Evolutionary conservation across 1,284 basidiomycete genomes (phyloP), one percentile per base, ranked within the genome.

Genomic region (Boletus mariae): DNA sequence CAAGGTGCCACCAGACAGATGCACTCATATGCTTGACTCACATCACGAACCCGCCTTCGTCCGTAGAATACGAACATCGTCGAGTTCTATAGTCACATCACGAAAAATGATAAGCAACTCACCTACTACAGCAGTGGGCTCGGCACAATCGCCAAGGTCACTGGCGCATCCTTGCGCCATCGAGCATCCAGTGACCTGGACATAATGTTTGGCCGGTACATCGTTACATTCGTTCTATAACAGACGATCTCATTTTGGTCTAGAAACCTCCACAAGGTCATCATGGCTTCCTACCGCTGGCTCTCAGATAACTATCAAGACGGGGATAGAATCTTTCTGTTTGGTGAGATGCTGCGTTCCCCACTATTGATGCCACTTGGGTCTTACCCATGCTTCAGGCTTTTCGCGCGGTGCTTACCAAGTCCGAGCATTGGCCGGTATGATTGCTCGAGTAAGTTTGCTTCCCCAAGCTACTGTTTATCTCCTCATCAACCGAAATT

Each of bases 351-450:
- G 8, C 17, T n/a, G 29, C 28, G 5, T 26, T 17, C 23, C 4
- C 6, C 44, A 26, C 15, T 40, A 13, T 20, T 15, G 37, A 31
- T 1, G 3, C 12, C 8, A 13, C 6, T 0, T 8, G 26, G 25
- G 4, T 47, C 55, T 59, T 9, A 61, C n/a, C 12, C 31, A 7
- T 32, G 4, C 29, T 45, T 6, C 42, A 74, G 72, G 72, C 0
- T 75, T 70, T 57, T 74, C 72, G 0, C 70, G 72, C 3, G 72
- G 72, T 23, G 73, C 73, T 32, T 74, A 74, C 50, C 73, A 74
- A 54, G 72, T 71, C 5, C 64, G 72, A 42, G 64, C 58, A 3
- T 52, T 74, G 45, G 68, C 72, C 4, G 72, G 61, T 23, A 74
- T 75, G 73, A 70, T 73, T 41, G 54, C 63, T 34, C 60, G 50